Conservation (phyloP, 208 protist genomes). For the Wallacemonas sp. region DNA sequence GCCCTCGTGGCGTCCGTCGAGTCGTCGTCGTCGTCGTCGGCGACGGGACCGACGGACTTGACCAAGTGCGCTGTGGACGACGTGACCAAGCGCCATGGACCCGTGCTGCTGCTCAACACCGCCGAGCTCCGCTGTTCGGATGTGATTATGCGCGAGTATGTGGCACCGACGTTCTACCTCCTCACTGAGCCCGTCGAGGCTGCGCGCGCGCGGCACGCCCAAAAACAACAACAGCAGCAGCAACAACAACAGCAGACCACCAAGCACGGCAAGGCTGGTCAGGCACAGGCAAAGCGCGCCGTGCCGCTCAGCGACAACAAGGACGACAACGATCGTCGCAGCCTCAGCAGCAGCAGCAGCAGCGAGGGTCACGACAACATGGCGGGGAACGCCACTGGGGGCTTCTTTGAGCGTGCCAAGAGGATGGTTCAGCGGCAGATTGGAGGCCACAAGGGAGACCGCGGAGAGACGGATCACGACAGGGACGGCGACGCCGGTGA, state of each 20-base stretch:
- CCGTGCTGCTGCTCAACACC: conserved; percentile 46
- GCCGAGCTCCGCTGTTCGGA: conserved; percentile 46
- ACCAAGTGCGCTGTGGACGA: neutral
- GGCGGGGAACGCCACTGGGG: too few species aligned
- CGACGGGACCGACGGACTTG: neutral
- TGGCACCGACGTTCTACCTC: conserved; percentile 34
- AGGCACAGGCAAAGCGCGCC: too few species aligned
- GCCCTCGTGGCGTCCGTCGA: conserved; percentile 13
- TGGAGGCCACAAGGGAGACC: neutral
- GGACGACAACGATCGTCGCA: too few species aligned
- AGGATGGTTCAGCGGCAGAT: neutral
- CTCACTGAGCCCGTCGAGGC: conserved; percentile 24
- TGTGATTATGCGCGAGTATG: conserved; percentile 28
- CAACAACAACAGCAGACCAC: too few species aligned
- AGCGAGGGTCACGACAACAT: too few species aligned
- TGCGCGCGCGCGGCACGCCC: neutral
- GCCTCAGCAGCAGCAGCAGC: too few species aligned
- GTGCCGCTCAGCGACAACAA: too few species aligned
- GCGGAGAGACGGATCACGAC: neutral
- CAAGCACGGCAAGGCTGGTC: too few species aligned
- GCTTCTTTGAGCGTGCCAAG: conserved; percentile 7
- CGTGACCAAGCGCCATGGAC: conserved; percentile 21
- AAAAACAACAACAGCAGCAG: conserved; percentile 9
- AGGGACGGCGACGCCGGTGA: neutral
- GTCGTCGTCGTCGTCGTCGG: too few species aligned